Base-by-base conservation (phyloP, 306 rosid genomes). In the Vigna angularis region DNA sequence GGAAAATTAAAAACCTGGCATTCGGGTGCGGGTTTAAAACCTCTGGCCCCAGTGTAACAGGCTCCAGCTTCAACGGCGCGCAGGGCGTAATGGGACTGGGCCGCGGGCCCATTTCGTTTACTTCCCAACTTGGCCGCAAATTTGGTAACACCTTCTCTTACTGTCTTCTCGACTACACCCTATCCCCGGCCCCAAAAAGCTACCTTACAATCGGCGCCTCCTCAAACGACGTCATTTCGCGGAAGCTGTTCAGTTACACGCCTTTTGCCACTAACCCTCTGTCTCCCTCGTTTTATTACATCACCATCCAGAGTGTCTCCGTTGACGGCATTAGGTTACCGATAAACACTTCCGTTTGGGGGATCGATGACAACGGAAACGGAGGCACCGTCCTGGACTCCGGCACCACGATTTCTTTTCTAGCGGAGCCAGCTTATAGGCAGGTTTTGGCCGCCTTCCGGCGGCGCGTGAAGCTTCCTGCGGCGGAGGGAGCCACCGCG, bases 1-100 rank as follows among this genome's bases (percentile, higher is more conserved):
- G 50, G 3, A 70, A 14, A 16, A 49, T 87, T 1, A 0, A 6
- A 0, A 56, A 40, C 2, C 38, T 92, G 0, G 14, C 81, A 0
- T 92, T 92, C 83, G 97, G 97, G 2, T 92, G 97, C 72, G 91
- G 82, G 4, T 90, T 92, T 72, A 82, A 83, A 63, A 65, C 77
- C 34, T 83, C 89, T 0, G 96, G 96, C 32, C 91, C 95, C 28
- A 87, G 94, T 50, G 75, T 89, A 1, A 81, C 91, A 4, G 97
- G 94, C 1, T 13, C 81, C 11, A 83, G 84, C 70, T 87, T 90
- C 71, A 83, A 81, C 61, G 94, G 94, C 6, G 94, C 95, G 2
- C 86, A 91, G 16, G 97, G 97, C 0, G 96, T 92, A 5, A 78
- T 92, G 92, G 97, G 97, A 62, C 82, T 92, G 68, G 97, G 96